Evolutionary conservation across 495 filamentous ascomycete genomes (phyloP).

Genomic region (Hypoxylon rickii): DNA sequence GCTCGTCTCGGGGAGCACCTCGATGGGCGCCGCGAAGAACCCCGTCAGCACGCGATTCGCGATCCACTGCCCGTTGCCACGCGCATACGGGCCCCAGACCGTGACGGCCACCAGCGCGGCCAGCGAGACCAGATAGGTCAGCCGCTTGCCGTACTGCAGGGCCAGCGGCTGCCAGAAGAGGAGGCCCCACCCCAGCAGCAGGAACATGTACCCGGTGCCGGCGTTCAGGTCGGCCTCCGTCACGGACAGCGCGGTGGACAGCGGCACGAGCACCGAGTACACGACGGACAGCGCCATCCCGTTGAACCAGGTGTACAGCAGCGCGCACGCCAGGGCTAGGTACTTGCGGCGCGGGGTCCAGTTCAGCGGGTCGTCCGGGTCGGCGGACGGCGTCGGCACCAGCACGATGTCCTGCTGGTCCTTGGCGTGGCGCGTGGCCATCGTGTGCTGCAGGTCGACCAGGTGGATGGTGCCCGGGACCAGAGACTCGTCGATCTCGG

Average conservation of each 20-base stretch:
- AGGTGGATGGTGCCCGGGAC: slow-evolving; percentile 61
- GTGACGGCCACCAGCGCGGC: slow-evolving; percentile 51
- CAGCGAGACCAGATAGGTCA: slow-evolving; percentile 63
- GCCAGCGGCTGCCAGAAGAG: slow-evolving; percentile 73
- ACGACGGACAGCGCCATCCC: slow-evolving; percentile 64
- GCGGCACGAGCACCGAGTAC: slow-evolving; percentile 64
- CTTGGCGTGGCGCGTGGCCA: slow-evolving; percentile 50
- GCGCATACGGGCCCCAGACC: slow-evolving; percentile 52
- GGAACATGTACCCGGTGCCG: slow-evolving; percentile 68
- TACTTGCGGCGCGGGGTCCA: slow-evolving; percentile 62
- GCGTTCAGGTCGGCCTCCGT: slow-evolving; percentile 51
- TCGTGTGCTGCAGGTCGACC: slow-evolving; percentile 52
- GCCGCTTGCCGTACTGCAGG: slow-evolving; percentile 68
- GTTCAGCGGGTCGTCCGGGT: slow-evolving; percentile 66
- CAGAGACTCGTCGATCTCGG: slow-evolving; percentile 45
- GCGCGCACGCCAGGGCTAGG: slow-evolving; percentile 54
- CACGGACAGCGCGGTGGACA: slow-evolving; percentile 60
- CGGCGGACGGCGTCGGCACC: slow-evolving; percentile 59
- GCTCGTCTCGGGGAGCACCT: slow-evolving; percentile 63
- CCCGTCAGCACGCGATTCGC: slow-evolving; percentile 64
- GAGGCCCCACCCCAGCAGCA: slow-evolving; percentile 66
- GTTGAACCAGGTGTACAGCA: slow-evolving; percentile 62
- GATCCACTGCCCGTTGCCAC: slow-evolving; percentile 65
- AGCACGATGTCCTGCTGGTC: slow-evolving; percentile 60
- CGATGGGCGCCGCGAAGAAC: slow-evolving; percentile 69